A percentile compares a stretch with the other conserved stretches of the same genome.
phyloP scores from a whole-genome alignment of 179 eudicot species.

The Beta macrorhiza region DNA sequence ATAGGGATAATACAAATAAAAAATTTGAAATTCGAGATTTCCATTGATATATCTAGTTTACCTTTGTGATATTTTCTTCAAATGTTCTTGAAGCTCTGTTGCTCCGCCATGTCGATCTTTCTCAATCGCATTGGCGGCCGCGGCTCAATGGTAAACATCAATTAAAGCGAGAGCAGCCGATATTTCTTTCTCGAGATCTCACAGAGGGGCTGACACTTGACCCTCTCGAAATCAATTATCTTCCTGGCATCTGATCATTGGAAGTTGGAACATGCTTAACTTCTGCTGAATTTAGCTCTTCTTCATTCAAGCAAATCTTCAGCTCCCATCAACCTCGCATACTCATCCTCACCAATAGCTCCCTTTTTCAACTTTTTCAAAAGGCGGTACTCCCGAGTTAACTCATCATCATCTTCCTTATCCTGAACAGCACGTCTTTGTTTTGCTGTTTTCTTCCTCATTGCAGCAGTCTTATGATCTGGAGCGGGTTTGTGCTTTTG shows the following conservation, averaged over 20 bases:
- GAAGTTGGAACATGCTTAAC: not conserved
- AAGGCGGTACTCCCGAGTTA: constrained; percentile 63
- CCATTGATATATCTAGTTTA: too few relatives aligned
- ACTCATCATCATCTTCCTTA: constrained; percentile 75
- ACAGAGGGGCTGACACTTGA: not conserved
- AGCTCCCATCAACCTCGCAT: constrained; percentile 69
- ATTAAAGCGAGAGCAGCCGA: too few relatives aligned
- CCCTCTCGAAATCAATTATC: not conserved
- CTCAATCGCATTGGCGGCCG: too few relatives aligned
- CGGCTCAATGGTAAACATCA: too few relatives aligned
- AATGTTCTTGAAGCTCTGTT: not conserved
- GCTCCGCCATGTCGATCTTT: not conserved
- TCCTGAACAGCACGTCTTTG: constrained; percentile 74
- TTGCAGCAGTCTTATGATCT: constrained; percentile 30
- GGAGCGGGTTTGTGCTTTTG: constrained; percentile 46
- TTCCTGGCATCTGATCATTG: not conserved
- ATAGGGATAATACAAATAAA: not conserved
- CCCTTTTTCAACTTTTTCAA: constrained; percentile 84
- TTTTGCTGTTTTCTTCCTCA: constrained; percentile 80
- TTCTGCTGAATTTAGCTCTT: not conserved
- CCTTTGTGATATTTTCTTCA: not conserved
- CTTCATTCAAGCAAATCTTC: constrained; percentile 54
- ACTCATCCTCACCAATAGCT: constrained; percentile 64
- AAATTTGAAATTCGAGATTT: not conserved
- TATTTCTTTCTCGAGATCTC: too few relatives aligned